Percentiles rank a stretch among this genome's conserved stretches.
These are phyloP conservation scores for Chlamydomonas reinhardtii DNA, from an alignment of 163 green algal genomes.

Conservation along the genomic window DNA sequence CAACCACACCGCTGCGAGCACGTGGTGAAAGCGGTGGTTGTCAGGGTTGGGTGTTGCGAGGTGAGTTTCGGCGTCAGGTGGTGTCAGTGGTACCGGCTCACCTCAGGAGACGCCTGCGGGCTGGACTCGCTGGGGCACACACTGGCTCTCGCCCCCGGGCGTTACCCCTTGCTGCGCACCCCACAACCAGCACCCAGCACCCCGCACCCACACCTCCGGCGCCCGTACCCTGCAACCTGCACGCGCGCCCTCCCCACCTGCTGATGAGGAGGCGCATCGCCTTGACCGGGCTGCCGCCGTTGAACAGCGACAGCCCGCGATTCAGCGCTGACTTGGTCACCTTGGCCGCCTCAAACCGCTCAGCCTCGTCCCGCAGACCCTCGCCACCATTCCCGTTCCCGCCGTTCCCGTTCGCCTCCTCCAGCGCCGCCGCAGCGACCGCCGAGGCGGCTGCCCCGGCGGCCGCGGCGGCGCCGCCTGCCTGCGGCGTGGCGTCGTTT, in stretches of 20 bases:
- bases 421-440: not conserved
- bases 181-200: too few species aligned
- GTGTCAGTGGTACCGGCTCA: too few species aligned
- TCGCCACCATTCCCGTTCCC: not conserved
- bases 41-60: too few species aligned
- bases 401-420: not conserved
- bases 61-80: too few species aligned
- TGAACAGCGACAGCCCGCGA: slow-evolving; percentile 90
- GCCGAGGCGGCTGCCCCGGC: not conserved
- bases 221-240: not conserved
- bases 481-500: not conserved
- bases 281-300: slow-evolving; percentile 85
- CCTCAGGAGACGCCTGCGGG: too few species aligned
- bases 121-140: too few species aligned
- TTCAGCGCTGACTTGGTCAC: slow-evolving; percentile 77
- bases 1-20: slow-evolving; percentile 72
- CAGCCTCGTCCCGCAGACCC: slow-evolving; percentile 55
- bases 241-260: not conserved
- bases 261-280: slow-evolving; percentile 65
- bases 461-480: too few species aligned
- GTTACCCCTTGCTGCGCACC: too few species aligned
- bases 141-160: too few species aligned
- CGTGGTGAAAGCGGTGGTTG: too few species aligned
- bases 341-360: slow-evolving; percentile 80
- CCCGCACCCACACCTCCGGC: too few species aligned